Evolutionary conservation across 148 eudicot species (phyloP), one percentile per base, ranked within the genome.

Genomic region (Pouteria glomerata): DNA sequence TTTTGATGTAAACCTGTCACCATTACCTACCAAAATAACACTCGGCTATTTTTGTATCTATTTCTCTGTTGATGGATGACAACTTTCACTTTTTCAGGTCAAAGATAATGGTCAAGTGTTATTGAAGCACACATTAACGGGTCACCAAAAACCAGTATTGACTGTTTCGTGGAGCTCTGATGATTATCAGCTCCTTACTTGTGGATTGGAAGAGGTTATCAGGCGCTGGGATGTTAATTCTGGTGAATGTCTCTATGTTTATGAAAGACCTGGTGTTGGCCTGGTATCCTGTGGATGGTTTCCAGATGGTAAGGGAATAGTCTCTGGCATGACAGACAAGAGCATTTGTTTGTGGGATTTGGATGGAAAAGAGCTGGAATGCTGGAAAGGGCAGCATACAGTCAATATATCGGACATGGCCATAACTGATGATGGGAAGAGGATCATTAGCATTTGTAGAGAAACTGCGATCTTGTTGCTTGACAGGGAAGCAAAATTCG

Each of bases 231-330:
- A 89, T 78, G 85, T 84, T 63, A 42, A 34, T 48, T 84, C 97
- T 74, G 97, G 97, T 73, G 82, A 83, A 71, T 91, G 98, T 74
- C 88, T 91, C 34, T 82, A 81, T 76, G 73, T 84, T 44, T 94
- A 89, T 68, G 87, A 86, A 69, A 94, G 80, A 76, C 79, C 71
- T 52, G 84, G 83, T 66, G 67, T 82, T 59, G 87, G 88, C 72
- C 69, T 83, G n/a, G 66, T 91, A 44, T 94, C 98, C 3, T 94
- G 98, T 81, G 97, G 80, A 23, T 94, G 98, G 98, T 81, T 83
- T 51, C 87, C 91, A 37, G 96, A 94, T 83, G 93, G 91, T 16
- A 82, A 85, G 57, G 80, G 82, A 51, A 76, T 89, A 69, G 84
- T 84, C 42, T 66, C 82, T 42, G 96, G 98, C 47, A 76, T 84